phyloP scores from a whole-genome alignment of 208 protist species.

The Leishmania tarentolae region DNA sequence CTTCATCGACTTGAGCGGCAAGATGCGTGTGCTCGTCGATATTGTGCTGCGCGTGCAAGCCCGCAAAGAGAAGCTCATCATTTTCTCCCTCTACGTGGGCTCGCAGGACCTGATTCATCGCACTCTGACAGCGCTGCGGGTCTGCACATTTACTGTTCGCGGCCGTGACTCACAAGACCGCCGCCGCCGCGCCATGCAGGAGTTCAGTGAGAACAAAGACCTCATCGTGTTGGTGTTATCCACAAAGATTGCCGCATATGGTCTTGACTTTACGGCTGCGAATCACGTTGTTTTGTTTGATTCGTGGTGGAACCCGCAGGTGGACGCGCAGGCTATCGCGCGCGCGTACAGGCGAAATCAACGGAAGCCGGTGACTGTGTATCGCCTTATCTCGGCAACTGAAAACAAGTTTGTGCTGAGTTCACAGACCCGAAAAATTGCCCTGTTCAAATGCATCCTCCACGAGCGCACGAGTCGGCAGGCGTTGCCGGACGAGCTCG shows the following conservation, averaged over 20 bases:
- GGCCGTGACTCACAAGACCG: conserved; percentile 69
- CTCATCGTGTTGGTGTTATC: conserved; percentile 92
- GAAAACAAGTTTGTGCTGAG: conserved; percentile 62
- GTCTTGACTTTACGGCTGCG: conserved; percentile 98
- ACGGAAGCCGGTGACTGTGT: conserved; percentile 95
- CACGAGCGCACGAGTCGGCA: conserved; percentile 62
- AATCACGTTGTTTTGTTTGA: conserved; percentile 99
- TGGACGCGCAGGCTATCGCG: conserved; percentile 96
- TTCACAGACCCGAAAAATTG: conserved; percentile 75
- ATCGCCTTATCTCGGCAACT: conserved; percentile 87
- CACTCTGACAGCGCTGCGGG: conserved; percentile 53
- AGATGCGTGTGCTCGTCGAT: conserved; percentile 67
- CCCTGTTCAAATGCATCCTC: conserved; percentile 82
- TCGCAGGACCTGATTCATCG: conserved; percentile 81
- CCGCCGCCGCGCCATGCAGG: conserved; percentile 51
- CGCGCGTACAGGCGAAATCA: conserved; percentile 98
- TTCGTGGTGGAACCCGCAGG: conserved; percentile 98
- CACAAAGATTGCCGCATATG: conserved; percentile 97
- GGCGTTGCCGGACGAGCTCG: conserved; percentile 47
- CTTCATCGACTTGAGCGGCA: conserved; percentile 76
- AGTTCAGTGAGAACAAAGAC: conserved; percentile 60
- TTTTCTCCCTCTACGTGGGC: conserved; percentile 90
- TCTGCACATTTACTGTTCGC: conserved; percentile 63
- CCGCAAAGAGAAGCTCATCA: conserved; percentile 73
- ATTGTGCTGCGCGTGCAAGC: conserved; percentile 55